Evolutionary conservation across 192 early-diverging fungal species (phyloP).

Genomic region (Paraglomus occultum): DNA sequence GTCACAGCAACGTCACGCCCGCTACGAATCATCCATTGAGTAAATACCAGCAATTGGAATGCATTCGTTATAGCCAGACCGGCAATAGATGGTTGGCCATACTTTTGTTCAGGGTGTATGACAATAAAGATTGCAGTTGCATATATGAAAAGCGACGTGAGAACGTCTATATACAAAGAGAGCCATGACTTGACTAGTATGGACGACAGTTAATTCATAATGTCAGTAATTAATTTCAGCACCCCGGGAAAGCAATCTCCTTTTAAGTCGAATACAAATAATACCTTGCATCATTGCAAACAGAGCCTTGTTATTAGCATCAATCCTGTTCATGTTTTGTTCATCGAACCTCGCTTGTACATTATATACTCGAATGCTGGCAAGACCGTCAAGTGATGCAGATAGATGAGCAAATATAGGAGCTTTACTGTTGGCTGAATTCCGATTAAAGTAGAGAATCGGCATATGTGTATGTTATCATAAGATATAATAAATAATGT

Average conservation of each 20-base stretch:
- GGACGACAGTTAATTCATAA: not conserved
- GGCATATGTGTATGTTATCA: not conserved
- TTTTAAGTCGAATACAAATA: not conserved
- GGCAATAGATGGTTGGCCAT: slow-evolving; percentile 44
- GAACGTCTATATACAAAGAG: slow-evolving; percentile 62
- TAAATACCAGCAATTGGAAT: slow-evolving; percentile 64
- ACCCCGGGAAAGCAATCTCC: too few relatives aligned
- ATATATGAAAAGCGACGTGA: slow-evolving; percentile 63
- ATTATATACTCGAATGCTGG: slow-evolving; percentile 64
- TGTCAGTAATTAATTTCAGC: too few relatives aligned
- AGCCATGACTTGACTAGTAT: slow-evolving; percentile 49
- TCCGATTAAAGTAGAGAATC: slow-evolving; percentile 5
- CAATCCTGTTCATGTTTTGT: slow-evolving; percentile 57
- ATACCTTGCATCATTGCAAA: slow-evolving; percentile 66
- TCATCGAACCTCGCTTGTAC: slow-evolving; percentile 57
- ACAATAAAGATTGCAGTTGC: slow-evolving; percentile 58
- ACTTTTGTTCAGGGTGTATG: slow-evolving; percentile 28
- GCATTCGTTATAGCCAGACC: slow-evolving; percentile 67
- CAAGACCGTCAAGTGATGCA: slow-evolving; percentile 68
- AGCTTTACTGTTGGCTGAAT: slow-evolving; percentile 62
- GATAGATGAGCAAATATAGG: slow-evolving; percentile 74
- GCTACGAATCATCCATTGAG: slow-evolving; percentile 62
- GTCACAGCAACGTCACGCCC: slow-evolving; percentile 53
- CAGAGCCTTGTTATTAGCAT: slow-evolving; percentile 66
- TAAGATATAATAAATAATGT: not conserved